These are phyloP conservation scores for Hemerocallis citrina DNA, from an alignment of 106 monocot genomes.

Conservation along the genomic window DNA sequence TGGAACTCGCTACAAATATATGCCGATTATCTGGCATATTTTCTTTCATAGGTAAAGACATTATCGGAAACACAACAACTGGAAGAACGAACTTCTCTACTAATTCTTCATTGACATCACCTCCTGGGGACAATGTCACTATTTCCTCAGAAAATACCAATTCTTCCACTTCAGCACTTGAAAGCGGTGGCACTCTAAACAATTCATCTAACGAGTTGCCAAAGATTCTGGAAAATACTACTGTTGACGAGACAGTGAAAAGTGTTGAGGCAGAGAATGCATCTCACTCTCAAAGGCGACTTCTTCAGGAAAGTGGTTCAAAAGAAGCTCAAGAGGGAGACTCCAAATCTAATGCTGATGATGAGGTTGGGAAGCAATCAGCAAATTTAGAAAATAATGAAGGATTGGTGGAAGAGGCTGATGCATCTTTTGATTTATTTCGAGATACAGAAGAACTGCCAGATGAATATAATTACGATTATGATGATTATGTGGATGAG, in stretches of 20 bases:
- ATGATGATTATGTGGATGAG: conserved; percentile 94
- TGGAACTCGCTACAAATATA: not conserved
- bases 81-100: not conserved
- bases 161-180: conserved; percentile 14
- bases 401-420: conserved; percentile 61
- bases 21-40: not conserved
- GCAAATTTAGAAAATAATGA: conserved; percentile 63
- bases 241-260: conserved; percentile 13
- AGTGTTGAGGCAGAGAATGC: conserved; percentile 25
- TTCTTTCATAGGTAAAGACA: conserved; percentile 1
- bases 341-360: conserved; percentile 23
- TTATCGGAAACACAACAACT: conserved; percentile 5
- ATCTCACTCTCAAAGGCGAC: conserved; percentile 57
- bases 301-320: conserved; percentile 52
- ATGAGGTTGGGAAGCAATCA: conserved; percentile 9
- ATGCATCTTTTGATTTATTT: conserved; percentile 90
- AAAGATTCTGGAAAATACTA: conserved; percentile 12
- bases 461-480: conserved; percentile 96
- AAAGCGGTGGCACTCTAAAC: not conserved
- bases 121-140: not conserved
- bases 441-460: conserved; percentile 58
- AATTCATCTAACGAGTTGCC: conserved; percentile 11
- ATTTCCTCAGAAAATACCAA: conserved; percentile 13
- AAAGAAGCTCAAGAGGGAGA: conserved; percentile 16
- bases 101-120: conserved; percentile 19